Base-by-base conservation (phyloP, 2,329 filamentous ascomycete species). In the Aspergillus spinulosporus region DNA sequence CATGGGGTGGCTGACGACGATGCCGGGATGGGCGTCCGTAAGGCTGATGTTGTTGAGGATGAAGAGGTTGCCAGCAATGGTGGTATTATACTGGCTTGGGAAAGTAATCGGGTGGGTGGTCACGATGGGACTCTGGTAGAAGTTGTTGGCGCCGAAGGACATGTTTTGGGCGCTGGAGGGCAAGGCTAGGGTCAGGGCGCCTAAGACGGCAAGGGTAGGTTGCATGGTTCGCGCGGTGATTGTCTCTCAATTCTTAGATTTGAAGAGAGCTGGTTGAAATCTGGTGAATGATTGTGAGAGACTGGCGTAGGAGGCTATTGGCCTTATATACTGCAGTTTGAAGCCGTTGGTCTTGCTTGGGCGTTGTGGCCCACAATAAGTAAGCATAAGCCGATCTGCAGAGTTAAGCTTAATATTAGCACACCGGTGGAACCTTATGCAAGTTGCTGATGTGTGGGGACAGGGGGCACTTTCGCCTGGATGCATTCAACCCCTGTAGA, bases 1-100 rank as follows among this genome's bases (percentile, higher is more conserved):
- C 62, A 66, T 64, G 1, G 67, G 66, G 49, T 68, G 67, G 31
- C 60, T 58, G 29, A 68, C 54, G 28, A 69, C 48, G 31, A 69
- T 54, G 12, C 21, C 21, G 21, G 66, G 65, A 12, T 6, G 9
- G 42, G 21, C 7, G 42, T 6, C 15, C 5, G 3, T 40, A 3
- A 7, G 14, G 40, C 15, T 43, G 40, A 26, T 7, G 14, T 43
- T 43, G 21, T 21, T 43, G 14, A 8, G 14, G 14, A 26, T 26
- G 40, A 66, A 66, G 28, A 66, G 55, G 52, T 65, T 65, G 8
- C 54, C 64, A 1, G 56, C 57, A n/a, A 66, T 48, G n/a, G 50
- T 58, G 29, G 52, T 64, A 1, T 59, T 52, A 42, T 61, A 63
- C 29, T 63, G 59, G 12, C 34, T 62, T 36, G 44, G 44, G 52